A percentile compares a stretch with the other conserved stretches of the same genome.
phyloP scores from a whole-genome alignment of 768 basidiomycete species.

The Galerina sulciceps region DNA sequence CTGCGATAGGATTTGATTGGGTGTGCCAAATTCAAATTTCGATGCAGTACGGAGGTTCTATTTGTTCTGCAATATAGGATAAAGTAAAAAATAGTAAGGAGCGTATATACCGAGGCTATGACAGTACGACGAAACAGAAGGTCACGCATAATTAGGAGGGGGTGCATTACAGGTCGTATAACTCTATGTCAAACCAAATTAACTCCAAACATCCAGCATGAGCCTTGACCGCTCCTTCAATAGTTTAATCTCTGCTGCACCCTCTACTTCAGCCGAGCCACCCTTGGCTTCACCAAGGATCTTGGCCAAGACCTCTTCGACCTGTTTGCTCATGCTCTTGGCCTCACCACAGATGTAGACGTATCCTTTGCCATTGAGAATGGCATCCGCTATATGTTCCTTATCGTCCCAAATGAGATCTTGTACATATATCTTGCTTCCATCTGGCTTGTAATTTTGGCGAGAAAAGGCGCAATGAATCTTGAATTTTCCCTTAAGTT shows the following conservation, averaged over 20 bases:
- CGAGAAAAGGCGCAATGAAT: constrained; percentile 92
- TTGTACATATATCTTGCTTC: constrained; percentile 99
- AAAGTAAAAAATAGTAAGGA: not conserved
- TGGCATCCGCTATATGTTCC: constrained; percentile 82
- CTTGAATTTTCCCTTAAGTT: constrained; percentile 90
- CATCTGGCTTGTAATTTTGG: constrained; percentile 86
- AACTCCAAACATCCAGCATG: constrained; percentile 91
- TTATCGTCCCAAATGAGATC: constrained; percentile 91
- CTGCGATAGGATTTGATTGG: no score
- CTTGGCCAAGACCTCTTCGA: constrained; percentile 85
- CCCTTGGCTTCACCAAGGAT: constrained; percentile 95
- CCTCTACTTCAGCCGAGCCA: constrained; percentile 85
- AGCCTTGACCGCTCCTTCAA: constrained; percentile 93
- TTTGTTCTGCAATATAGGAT: no score
- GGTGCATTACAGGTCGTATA: constrained; percentile 12
- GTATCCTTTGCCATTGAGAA: constrained; percentile 95
- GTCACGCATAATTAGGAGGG: not conserved
- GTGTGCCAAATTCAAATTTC: no score
- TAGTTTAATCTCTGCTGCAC: constrained; percentile 88
- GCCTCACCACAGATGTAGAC: constrained; percentile 98
- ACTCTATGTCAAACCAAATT: constrained; percentile 23
- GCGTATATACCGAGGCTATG: not conserved
- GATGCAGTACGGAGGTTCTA: no score
- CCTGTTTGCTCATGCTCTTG: constrained; percentile 93
- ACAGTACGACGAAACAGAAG: not conserved